Percentiles rank a stretch among this genome's conserved stretches.
Conservation (phyloP, 169 alveolate genomes). For the Plasmodium chabaudi region DNA sequence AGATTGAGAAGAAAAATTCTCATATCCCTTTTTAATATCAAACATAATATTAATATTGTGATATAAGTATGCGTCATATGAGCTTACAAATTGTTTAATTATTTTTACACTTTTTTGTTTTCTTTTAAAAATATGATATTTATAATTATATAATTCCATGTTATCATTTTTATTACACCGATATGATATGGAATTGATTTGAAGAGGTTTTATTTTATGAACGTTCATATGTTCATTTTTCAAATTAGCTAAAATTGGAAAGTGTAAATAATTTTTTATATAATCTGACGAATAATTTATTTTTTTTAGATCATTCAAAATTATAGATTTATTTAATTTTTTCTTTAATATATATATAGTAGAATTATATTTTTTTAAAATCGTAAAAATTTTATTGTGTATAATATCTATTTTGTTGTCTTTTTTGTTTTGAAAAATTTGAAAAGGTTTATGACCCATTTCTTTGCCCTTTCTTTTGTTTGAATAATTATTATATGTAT, state of each 20-base stretch:
- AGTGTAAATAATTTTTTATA: constrained; percentile 17
- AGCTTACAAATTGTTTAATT: constrained; percentile 59
- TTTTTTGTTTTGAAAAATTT: not conserved
- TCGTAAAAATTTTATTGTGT: constrained; percentile 18
- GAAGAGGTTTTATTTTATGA: too few relatives aligned
- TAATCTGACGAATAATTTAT: constrained; percentile 13
- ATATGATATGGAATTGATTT: not conserved
- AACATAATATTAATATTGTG: constrained; percentile 31
- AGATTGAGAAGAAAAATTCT: not conserved
- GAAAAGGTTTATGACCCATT: not conserved
- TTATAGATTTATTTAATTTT: constrained; percentile 43
- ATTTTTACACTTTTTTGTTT: constrained; percentile 29
- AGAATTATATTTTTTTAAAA: constrained; percentile 55
- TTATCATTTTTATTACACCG: not conserved
- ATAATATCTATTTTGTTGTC: not conserved
- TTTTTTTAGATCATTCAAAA: constrained; percentile 44
- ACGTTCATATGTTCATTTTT: too few relatives aligned
- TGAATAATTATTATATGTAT: not conserved
- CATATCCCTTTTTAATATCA: constrained; percentile 25
- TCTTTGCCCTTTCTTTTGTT: not conserved
- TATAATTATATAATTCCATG: constrained; percentile 2
- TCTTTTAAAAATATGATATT: constrained; percentile 11
- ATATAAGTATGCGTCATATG: constrained; percentile 59
- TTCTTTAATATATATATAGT: constrained; percentile 46
- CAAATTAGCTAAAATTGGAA: not conserved